Percentiles rank a stretch among this genome's conserved stretches.
Conservation (phyloP, 768 basidiomycete species). For the Gyrodon lividus region DNA sequence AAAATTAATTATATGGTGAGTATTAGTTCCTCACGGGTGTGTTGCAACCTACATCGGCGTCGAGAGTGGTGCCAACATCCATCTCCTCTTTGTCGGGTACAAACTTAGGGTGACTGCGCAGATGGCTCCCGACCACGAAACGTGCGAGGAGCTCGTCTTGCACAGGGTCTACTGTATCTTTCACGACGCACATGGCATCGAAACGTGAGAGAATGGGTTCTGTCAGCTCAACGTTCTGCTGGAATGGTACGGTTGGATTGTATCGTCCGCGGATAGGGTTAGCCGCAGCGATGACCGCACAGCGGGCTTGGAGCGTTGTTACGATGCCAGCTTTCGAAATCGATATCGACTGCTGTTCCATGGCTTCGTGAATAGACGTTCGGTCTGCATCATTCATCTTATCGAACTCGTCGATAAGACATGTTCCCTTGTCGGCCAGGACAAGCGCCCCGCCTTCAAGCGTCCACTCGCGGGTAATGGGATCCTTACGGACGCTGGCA, state of each 20-base stretch:
- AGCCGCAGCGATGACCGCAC: constrained; percentile 96
- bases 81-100: constrained; percentile 86
- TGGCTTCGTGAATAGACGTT: constrained; percentile 98
- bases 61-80: constrained; percentile 83
- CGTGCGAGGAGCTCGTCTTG: constrained; percentile 94
- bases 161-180: constrained; percentile 95
- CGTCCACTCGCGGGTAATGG: constrained; percentile 97
- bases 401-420: constrained; percentile 98
- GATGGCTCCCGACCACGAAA: constrained; percentile 97
- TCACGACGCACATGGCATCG: constrained; percentile 97
- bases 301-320: constrained; percentile 95
- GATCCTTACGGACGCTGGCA: constrained; percentile 98
- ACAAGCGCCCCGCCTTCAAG: constrained; percentile 97
- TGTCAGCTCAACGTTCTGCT: constrained; percentile 97
- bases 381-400: constrained; percentile 99
- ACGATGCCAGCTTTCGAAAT: constrained; percentile 99
- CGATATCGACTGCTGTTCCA: constrained; percentile 99
- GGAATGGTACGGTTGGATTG: constrained; percentile 97
- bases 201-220: constrained; percentile 98
- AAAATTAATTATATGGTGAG: constrained; percentile 11
- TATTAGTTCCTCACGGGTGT: background rate
- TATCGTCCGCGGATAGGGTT: constrained; percentile 97
- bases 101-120: constrained; percentile 93
- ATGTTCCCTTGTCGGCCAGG: constrained; percentile 97
- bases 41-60: constrained; percentile 76